phyloP scores from a whole-genome alignment of 2,329 filamentous ascomycete species.

The Microcera coccophila region DNA sequence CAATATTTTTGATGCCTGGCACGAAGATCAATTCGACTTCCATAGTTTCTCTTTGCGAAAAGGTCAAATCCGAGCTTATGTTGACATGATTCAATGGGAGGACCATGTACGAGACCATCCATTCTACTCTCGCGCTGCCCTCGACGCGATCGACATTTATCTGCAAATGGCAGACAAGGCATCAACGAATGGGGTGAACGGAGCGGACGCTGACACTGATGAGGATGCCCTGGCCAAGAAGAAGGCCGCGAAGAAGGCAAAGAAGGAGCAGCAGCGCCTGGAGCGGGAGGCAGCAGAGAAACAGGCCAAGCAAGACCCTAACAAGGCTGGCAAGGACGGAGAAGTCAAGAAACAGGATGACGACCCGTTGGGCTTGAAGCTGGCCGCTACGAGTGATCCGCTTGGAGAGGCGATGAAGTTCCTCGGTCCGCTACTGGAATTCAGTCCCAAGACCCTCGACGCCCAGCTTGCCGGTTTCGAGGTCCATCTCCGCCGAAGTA shows the following conservation, averaged over 20 bases:
- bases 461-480: slow-evolving; percentile 86
- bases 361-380: slow-evolving; percentile 77
- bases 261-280: slow-evolving; percentile 62
- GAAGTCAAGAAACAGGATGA: slow-evolving; percentile 83
- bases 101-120: slow-evolving; percentile 87
- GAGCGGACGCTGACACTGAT: slow-evolving; percentile 45
- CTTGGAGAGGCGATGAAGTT: slow-evolving; percentile 86
- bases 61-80: slow-evolving; percentile 88
- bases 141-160: slow-evolving; percentile 78
- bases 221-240: slow-evolving; percentile 68
- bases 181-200: slow-evolving; percentile 60
- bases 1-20: slow-evolving; percentile 95
- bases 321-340: slow-evolving; percentile 65
- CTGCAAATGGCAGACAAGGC: slow-evolving; percentile 74
- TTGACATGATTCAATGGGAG: slow-evolving; percentile 97
- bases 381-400: slow-evolving; percentile 77
- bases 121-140: slow-evolving; percentile 80
- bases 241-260: slow-evolving; percentile 86
- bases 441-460: slow-evolving; percentile 74
- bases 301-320: slow-evolving; percentile 75
- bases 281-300: slow-evolving; percentile 78
- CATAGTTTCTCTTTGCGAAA: slow-evolving; percentile 97
- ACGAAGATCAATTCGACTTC: slow-evolving; percentile 98
- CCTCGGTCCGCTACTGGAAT: slow-evolving; percentile 74
- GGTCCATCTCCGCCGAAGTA: slow-evolving; percentile 80